A percentile compares a stretch with the other conserved stretches of the same genome.
These are phyloP conservation scores for Vaccinium macrocarpon DNA, from an alignment of 148 eudicot genomes.

Conservation along the genomic window DNA sequence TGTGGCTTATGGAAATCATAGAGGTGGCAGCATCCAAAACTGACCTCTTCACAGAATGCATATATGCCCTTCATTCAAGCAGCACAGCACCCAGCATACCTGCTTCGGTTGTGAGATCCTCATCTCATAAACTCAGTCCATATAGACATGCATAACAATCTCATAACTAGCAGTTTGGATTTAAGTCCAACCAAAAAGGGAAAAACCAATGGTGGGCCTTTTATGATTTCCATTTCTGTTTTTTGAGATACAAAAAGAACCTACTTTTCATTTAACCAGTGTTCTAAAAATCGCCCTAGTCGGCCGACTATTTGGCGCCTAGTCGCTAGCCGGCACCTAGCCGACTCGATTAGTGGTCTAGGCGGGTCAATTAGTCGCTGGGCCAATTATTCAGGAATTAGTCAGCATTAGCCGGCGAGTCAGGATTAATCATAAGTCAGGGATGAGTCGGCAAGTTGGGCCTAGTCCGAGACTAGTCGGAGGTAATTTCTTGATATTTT, in stretches of 20 bases:
- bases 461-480: too few species aligned
- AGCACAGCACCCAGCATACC: not conserved
- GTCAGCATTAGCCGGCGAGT: too few species aligned
- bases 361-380: too few species aligned
- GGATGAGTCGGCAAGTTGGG: too few species aligned
- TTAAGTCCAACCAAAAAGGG: not conserved
- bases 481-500: too few species aligned
- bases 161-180: not conserved
- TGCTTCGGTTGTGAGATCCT: constrained; percentile 2
- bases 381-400: too few species aligned
- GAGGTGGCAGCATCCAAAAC: not conserved
- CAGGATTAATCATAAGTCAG: too few species aligned
- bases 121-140: constrained; percentile 5
- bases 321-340: too few species aligned
- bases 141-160: not conserved
- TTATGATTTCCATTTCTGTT: not conserved
- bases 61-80: not conserved
- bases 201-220: not conserved
- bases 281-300: too few species aligned
- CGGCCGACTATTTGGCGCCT: too few species aligned
- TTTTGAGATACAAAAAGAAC: not conserved
- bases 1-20: not conserved
- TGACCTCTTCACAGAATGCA: not conserved
- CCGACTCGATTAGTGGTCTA: too few species aligned
- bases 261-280: too few species aligned